Base-by-base conservation (phyloP, 1,284 basidiomycete species). In the Boletellus deceptivus region DNA sequence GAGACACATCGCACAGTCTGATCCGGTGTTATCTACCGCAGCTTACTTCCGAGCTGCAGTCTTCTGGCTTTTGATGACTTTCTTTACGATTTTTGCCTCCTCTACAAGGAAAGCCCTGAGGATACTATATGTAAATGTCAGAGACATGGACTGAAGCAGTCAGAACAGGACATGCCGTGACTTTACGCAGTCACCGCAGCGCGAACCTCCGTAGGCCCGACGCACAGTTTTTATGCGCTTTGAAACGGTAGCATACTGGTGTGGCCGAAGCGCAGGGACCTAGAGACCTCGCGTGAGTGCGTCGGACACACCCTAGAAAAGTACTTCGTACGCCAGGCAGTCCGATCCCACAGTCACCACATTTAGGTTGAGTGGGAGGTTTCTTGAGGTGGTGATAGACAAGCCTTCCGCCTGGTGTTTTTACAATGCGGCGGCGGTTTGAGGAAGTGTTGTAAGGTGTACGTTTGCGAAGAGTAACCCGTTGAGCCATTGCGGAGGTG, bases 81-180 rank as follows among this genome's bases (percentile, higher is more conserved):
- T 91, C 89, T 99, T 99, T 71, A 99, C 96, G 65, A 99, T 98
- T 84, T 98, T 99, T 45, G 96, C 96, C 81, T 99, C 95, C 81
- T 99, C 97, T 52, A 99, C 92, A 58, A 99, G 78, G 87, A 99
- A 99, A 58, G 97, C 95, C 55, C 97, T 92, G 68, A 99, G 89
- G 68, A 99, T 95, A 63, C 96, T 96, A 47, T 18, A 34, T n/a
- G 36, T 18, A 11, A 43, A n/a, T 34, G 48, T 27, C 36, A 22
- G 36, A 52, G 33, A 39, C 2, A 20, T 10, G 35, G 39, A 41
- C 18, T 9, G 43, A 24, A 24, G 25, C 6, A 42, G 9, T 2
- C 13, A 34, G 29, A 46, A 45, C 43, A 16, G 11, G 16, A 79
- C 85, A 52, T 64, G 94, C 92, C 92, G 86, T 60, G 89, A 88